These are phyloP conservation scores for Pseudopithomyces maydicus DNA, from an alignment of 2,329 filamentous ascomycete genomes.

Conservation along the genomic window DNA sequence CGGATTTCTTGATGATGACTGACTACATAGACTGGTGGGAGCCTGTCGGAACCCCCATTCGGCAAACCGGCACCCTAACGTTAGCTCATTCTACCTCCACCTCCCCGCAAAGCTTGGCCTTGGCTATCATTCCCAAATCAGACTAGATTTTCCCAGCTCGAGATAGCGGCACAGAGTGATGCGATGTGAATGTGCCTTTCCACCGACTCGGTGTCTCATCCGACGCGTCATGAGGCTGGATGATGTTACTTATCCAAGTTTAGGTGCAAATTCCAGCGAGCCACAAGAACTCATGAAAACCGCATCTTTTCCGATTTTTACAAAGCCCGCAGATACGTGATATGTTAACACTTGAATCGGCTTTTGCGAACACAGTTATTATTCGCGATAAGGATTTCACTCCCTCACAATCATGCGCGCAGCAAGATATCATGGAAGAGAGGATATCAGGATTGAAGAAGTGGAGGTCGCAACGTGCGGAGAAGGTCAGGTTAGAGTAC, in stretches of 20 bases:
- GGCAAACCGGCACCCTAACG: slow-evolving; percentile 1
- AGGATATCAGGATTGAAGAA: slow-evolving; percentile 61
- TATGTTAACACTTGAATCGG: slow-evolving; percentile 37
- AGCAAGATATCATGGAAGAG: slow-evolving; percentile 60
- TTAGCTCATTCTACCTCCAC: slow-evolving; percentile 42
- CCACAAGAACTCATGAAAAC: background rate
- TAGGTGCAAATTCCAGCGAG: background rate
- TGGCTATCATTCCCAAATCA: slow-evolving; percentile 4
- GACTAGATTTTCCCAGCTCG: slow-evolving; percentile 4
- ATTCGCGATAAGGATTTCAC: slow-evolving; percentile 7
- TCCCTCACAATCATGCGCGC: slow-evolving; percentile 53
- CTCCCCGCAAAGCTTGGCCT: slow-evolving; percentile 37
- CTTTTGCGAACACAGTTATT: slow-evolving; percentile 35
- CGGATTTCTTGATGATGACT: background rate
- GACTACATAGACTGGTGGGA: background rate
- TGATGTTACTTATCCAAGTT: slow-evolving; percentile 6
- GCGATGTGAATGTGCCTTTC: background rate
- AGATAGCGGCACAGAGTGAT: background rate
- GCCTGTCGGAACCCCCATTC: background rate
- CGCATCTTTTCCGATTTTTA: background rate
- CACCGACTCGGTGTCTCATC: slow-evolving; percentile 8
- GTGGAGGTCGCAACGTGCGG: slow-evolving; percentile 55
- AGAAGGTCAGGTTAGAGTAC: slow-evolving; percentile 56
- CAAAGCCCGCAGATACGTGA: background rate
- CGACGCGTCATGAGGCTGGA: slow-evolving; percentile 12